These are phyloP conservation scores for Gilbertella persicaria DNA, from an alignment of 371 early-diverging fungal species.

Conservation along the genomic window DNA sequence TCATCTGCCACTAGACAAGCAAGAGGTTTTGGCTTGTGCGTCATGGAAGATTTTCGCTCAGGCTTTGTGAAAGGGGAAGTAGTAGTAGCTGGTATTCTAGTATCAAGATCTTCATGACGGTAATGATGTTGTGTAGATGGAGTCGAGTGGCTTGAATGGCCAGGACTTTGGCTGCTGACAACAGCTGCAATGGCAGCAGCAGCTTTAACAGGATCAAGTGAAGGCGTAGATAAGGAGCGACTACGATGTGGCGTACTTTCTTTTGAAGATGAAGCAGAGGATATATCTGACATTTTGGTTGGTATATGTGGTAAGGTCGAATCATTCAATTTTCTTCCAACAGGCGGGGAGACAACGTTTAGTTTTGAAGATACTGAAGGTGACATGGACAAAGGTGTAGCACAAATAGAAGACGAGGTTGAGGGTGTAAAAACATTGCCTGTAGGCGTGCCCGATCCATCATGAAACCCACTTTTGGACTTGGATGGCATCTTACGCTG, in stretches of 20 bases:
- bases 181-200: conserved; percentile 21
- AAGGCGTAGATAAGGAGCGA: conserved; percentile 25
- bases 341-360: conserved; percentile 13
- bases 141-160: not conserved
- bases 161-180: not conserved
- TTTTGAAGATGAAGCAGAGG: conserved; percentile 15
- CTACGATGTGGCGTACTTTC: conserved; percentile 19
- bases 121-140: not conserved
- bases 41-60: conserved; percentile 4
- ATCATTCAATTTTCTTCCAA: conserved; percentile 1
- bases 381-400: conserved; percentile 25
- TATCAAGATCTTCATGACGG: not conserved
- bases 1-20: conserved; percentile 85
- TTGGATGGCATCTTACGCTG: conserved; percentile 9
- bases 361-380: conserved; percentile 28
- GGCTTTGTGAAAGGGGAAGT: conserved; percentile 11
- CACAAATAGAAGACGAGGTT: conserved; percentile 14
- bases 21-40: conserved; percentile 18
- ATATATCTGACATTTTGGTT: conserved; percentile 24
- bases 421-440: conserved; percentile 6
- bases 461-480: conserved; percentile 6
- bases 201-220: conserved; percentile 20
- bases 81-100: not conserved
- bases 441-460: conserved; percentile 11
- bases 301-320: conserved; percentile 26